A percentile compares a stretch with the other conserved stretches of the same genome.
phyloP scores from a whole-genome alignment of 2,329 filamentous ascomycete species.

The Incumbomyces delicatus region DNA sequence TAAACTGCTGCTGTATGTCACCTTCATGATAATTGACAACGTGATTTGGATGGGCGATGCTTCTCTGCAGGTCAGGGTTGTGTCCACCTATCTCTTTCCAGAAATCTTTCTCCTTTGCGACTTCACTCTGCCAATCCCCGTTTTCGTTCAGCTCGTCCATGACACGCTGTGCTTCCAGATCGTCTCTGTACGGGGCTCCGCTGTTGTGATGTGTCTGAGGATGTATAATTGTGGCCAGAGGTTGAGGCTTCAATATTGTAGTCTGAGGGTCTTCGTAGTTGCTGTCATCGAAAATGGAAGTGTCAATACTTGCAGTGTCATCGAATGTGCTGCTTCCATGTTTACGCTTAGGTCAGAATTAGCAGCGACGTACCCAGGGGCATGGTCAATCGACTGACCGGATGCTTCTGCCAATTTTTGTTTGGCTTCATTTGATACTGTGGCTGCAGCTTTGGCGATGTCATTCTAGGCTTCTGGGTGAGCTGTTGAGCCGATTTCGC shows the following conservation, averaged over 20 bases:
- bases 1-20: not conserved
- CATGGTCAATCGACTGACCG: too few relatives aligned
- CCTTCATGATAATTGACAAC: not conserved
- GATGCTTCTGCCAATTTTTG: not conserved
- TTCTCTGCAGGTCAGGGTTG: not conserved
- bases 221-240: too few relatives aligned
- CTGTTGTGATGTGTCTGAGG: not conserved
- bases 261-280: constrained; percentile 9
- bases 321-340: constrained; percentile 11
- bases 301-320: constrained; percentile 15
- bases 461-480: not conserved
- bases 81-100: not conserved
- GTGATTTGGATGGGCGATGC: not conserved
- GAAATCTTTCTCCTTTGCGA: not conserved
- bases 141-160: not conserved
- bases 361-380: not conserved
- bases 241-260: not conserved
- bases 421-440: not conserved
- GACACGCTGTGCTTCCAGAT: not conserved
- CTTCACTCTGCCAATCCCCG: not conserved
- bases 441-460: not conserved
- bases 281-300: constrained; percentile 11
- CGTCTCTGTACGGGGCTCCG: not conserved
- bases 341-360: not conserved
- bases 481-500: not conserved